Percentiles rank a stretch among this genome's conserved stretches.
phyloP scores from a whole-genome alignment of 75 land plant genomes.

The Ceratopteris richardii region DNA sequence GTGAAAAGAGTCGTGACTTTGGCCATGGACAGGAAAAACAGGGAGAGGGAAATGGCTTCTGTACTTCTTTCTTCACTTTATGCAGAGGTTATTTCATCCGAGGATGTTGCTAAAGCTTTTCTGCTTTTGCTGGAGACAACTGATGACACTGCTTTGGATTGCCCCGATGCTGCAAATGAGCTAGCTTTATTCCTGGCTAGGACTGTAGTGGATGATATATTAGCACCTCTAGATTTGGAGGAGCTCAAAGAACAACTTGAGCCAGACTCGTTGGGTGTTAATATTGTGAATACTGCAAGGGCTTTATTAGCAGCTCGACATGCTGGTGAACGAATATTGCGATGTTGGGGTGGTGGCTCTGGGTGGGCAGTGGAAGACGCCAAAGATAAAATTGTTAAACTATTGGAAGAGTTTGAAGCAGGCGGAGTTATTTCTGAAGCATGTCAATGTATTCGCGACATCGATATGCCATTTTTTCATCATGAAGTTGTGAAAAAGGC shows the following conservation, averaged over 20 bases:
- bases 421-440: conserved; percentile 37
- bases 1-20: conserved; percentile 46
- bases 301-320: conserved; percentile 34
- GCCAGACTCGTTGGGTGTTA: conserved; percentile 16
- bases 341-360: conserved; percentile 49
- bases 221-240: conserved; percentile 34
- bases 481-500: conserved; percentile 49
- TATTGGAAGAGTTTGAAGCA: conserved; percentile 37
- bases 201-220: conserved; percentile 46
- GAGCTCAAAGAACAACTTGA: conserved; percentile 30
- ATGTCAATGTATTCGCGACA: conserved; percentile 40
- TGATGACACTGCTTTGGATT: conserved; percentile 42
- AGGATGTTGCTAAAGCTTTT: conserved; percentile 30
- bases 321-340: conserved; percentile 41
- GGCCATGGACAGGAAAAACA: conserved; percentile 61
- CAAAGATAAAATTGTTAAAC: conserved; percentile 38
- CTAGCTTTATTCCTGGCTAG: conserved; percentile 37
- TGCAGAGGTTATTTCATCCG: conserved; percentile 45
- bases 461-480: conserved; percentile 47
- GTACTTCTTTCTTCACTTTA: conserved; percentile 48
- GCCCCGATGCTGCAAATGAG: conserved; percentile 28
- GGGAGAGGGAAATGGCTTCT: conserved; percentile 64
- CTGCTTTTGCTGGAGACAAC: conserved; percentile 32
- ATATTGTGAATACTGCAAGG: conserved; percentile 31
- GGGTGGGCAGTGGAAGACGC: conserved; percentile 39